These are phyloP conservation scores for Globisporangium cylindrosporum DNA, from an alignment of 352 stramenopile genomes.

Conservation along the genomic window DNA sequence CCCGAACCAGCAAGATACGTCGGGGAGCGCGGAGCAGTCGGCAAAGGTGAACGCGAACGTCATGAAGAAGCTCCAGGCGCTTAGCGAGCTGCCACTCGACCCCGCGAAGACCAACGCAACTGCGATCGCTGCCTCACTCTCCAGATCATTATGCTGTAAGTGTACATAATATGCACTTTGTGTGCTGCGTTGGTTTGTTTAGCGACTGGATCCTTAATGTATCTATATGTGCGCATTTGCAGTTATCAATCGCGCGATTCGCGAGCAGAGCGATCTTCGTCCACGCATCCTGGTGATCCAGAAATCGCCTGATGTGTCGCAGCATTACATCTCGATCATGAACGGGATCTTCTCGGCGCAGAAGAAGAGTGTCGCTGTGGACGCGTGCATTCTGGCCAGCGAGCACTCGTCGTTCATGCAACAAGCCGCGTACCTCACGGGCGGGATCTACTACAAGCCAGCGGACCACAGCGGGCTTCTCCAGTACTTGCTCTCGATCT, in stretches of 20 bases:
- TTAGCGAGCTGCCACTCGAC: slow-evolving; percentile 49
- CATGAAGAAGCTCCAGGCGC: slow-evolving; percentile 60
- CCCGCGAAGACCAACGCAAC: slow-evolving; percentile 55
- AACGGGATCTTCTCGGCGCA: slow-evolving; percentile 89
- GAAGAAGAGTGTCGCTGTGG: slow-evolving; percentile 81
- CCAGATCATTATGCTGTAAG: slow-evolving; percentile 79
- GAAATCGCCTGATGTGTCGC: slow-evolving; percentile 78
- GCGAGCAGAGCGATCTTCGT: slow-evolving; percentile 66
- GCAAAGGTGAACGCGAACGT: slow-evolving; percentile 69
- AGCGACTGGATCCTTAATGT: not conserved
- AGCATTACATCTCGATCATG: slow-evolving; percentile 90
- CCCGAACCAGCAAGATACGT: slow-evolving; percentile 58
- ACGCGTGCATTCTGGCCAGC: slow-evolving; percentile 68
- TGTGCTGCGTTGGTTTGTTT: not conserved
- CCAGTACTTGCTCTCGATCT: slow-evolving; percentile 87
- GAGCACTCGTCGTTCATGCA: slow-evolving; percentile 88
- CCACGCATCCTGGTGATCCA: slow-evolving; percentile 85
- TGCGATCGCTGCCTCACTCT: slow-evolving; percentile 74
- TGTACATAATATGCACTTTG: slow-evolving; percentile 7
- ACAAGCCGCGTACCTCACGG: slow-evolving; percentile 83
- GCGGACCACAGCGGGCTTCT: slow-evolving; percentile 63
- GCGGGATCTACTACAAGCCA: slow-evolving; percentile 87
- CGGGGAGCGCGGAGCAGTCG: slow-evolving; percentile 64
- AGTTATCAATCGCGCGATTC: slow-evolving; percentile 87
- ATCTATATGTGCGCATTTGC: slow-evolving; percentile 8